Evolutionary conservation across 2,329 filamentous ascomycete genomes (phyloP), one percentile per base, ranked within the genome.

Genomic region (Cladophialophora exuberans): DNA sequence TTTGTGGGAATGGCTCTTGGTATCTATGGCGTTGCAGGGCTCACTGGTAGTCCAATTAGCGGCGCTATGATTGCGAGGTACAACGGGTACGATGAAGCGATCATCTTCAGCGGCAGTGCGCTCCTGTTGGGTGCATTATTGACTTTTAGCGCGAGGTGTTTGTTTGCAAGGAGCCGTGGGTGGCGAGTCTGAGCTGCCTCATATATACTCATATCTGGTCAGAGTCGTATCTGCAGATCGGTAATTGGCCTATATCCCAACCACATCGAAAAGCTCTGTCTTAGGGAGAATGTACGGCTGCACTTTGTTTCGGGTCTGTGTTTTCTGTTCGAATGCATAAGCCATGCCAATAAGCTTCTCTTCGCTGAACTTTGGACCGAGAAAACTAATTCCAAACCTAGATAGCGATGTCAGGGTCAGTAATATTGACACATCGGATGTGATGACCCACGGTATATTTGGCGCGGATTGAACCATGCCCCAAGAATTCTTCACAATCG

Each of bases 1-100:
- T 77, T 87, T 6, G 84, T 80, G 2, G 78, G 78, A 3, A 77
- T 79, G 72, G 71, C 76, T 1, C 77, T 79, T 36, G 72, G 70
- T 20, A 68, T 79, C 44, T 71, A 77, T 6, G 72, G 71, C 36
- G 71, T 81, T 51, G 74, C 77, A 2, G 70, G 70, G 3, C 63
- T 81, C 38, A 72, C 73, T 0, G 77, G 78, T 0, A 70, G 77
- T 3, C 77, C 78, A 0, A 75, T 79, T 39, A 75, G 71, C 4
- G 78, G 77, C 1, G 73, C 72, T 11, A 64, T 80, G 52, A 73
- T 87, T 6, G 66, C 67, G 4, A 30, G 23, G 9, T 55, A 50
- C 23, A 26, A 26, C 3, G 46, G 52, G 4, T 55, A 55, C 30
- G 20, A 36, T 10, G 38, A 55, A 22, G 45, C 45, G 3, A 50